Evolutionary conservation across 441 rosid genomes (phyloP), one percentile per base, ranked within the genome.

Genomic region (Capsella rubella): DNA sequence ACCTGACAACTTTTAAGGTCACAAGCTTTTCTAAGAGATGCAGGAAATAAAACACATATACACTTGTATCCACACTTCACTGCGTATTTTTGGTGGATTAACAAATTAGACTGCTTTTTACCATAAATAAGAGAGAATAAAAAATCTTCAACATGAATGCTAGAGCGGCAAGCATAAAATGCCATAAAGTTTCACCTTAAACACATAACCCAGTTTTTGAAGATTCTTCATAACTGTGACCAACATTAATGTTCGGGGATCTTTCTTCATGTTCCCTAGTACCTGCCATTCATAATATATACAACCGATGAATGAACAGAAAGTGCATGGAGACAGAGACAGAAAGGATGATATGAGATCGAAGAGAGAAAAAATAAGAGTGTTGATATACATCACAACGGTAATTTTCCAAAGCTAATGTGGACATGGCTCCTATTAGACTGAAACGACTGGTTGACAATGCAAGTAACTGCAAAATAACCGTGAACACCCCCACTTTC

Each of bases 201-300:
- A 78, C 6, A 69, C 78, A 75, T 96, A 96, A 51, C 98, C 99
- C 81, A 96, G 87, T 71, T 82, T 82, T 79, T 82, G 92, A 25
- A 93, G 89, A 84, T 89, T 96, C 89, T 85, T 89, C 80, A 85
- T 82, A 70, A 96, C 82, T 7, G 97, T 85, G 79, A 89, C 70
- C 78, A 96, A 81, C 96, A 96, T 82, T 80, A 96, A 78, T 16
- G 93, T 81, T 47, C 73, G 87, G 15, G 98, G 84, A 80, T 86
- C 91, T 76, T 80, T 88, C 82, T 78, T 85, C 90, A 90, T 82
- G 72, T 83, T 90, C 69, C 96, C 97, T 73, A 93, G 69, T 75
- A 96, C 76, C 98, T 96, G 95, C 60, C 81, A 77, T 65, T 59
- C 73, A 80, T 58, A 53, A 79, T 70, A 35, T 13, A 52, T 49